phyloP scores from a whole-genome alignment of 78 protist genomes.

The Pigoraptor vietnamica region DNA sequence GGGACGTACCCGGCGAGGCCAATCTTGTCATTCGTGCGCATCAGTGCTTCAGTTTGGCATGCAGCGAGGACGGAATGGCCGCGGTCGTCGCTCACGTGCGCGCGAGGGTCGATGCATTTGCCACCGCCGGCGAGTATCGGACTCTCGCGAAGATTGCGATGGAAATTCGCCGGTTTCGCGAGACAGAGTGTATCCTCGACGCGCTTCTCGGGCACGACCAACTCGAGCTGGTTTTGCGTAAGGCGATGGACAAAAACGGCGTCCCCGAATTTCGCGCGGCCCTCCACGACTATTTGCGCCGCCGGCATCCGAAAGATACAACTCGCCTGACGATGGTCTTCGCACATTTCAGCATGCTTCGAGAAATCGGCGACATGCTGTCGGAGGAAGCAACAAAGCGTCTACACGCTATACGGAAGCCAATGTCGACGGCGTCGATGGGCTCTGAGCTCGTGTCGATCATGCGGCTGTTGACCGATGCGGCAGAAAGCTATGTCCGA shows the following conservation, averaged over 20 bases:
- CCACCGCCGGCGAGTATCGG: conserved; percentile 28
- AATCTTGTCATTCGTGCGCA: conserved; percentile 51
- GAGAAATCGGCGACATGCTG: conserved; percentile 43
- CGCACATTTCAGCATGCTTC: conserved; percentile 49
- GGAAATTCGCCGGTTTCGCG: conserved; percentile 48
- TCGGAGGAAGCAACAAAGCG: conserved; percentile 19
- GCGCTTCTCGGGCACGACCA: conserved; percentile 39
- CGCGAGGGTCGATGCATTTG: conserved; percentile 33
- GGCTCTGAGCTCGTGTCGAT: conserved; percentile 1
- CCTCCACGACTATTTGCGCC: conserved; percentile 34
- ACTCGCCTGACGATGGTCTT: conserved; percentile 49
- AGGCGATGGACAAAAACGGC: conserved; percentile 51
- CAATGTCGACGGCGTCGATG: neutral
- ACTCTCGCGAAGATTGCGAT: conserved; percentile 37
- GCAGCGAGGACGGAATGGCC: conserved; percentile 53
- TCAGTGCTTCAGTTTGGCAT: conserved; percentile 45
- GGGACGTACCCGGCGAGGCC: conserved; percentile 5
- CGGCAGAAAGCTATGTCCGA: conserved; percentile 40
- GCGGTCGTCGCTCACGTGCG: conserved; percentile 36
- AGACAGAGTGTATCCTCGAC: conserved; percentile 44
- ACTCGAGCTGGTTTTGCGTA: conserved; percentile 47
- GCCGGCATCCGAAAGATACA: conserved; percentile 47
- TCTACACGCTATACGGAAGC: neutral
- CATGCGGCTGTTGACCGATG: conserved; percentile 34
- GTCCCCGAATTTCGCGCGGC: conserved; percentile 34